Evolutionary conservation across 345 rosid species (phyloP).

Genomic region (Aquilaria yunnanensis): DNA sequence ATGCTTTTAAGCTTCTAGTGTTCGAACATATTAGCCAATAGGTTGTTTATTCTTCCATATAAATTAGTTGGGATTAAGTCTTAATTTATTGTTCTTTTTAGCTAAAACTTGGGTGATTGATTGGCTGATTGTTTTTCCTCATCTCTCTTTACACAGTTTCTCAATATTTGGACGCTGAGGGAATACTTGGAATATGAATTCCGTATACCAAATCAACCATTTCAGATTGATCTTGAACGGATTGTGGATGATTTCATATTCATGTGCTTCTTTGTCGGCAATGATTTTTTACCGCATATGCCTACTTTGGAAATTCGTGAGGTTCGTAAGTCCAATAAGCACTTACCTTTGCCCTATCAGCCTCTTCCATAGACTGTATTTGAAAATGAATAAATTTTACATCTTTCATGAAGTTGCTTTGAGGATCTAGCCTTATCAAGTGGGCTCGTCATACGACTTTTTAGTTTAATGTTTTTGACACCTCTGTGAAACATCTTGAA

Average conservation of each 20-base stretch:
- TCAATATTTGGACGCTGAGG: constrained; percentile 88
- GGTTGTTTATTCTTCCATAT: not conserved
- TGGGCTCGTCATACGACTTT: not conserved
- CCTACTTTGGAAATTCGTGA: constrained; percentile 96
- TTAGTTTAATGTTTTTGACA: not conserved
- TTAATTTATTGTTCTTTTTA: not conserved
- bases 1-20: not conserved
- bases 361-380: too few relatives aligned
- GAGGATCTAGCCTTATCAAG: not conserved
- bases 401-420: not conserved
- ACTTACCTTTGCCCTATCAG: not conserved
- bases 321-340: constrained; percentile 39
- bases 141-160: constrained; percentile 45
- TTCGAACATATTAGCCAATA: not conserved
- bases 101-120: not conserved
- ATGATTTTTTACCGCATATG: constrained; percentile 98
- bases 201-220: constrained; percentile 45
- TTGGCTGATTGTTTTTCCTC: not conserved
- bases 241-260: constrained; percentile 92
- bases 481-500: too few relatives aligned
- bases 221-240: constrained; percentile 55
- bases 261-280: constrained; percentile 97
- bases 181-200: constrained; percentile 88
- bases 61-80: not conserved
- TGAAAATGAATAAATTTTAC: too few relatives aligned